Conservation (phyloP, 2,329 filamentous ascomycete species). For the Fusarium sp. region DNA sequence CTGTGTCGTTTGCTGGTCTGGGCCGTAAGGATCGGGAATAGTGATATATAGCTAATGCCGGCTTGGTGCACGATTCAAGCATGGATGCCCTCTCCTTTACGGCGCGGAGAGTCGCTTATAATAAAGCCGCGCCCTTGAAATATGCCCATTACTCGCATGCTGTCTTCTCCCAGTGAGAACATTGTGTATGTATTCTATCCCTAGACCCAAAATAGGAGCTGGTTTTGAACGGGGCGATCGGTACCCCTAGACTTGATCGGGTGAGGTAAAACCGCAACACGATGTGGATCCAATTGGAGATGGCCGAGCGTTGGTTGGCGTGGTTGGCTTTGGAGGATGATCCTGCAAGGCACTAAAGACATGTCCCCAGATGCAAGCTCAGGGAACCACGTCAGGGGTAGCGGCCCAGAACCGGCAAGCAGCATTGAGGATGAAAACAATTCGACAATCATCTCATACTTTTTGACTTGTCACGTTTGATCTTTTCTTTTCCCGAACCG, state of each 20-base stretch:
- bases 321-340: slow-evolving; percentile 44
- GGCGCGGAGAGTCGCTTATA: not conserved
- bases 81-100: not conserved
- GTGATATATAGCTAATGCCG: not conserved
- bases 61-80: not conserved
- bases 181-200: not conserved
- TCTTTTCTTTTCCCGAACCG: slow-evolving; percentile 25
- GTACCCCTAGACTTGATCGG: slow-evolving; percentile 40
- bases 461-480: slow-evolving; percentile 14
- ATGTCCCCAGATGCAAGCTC: slow-evolving; percentile 24
- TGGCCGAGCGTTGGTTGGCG: slow-evolving; percentile 34
- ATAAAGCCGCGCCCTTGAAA: not conserved
- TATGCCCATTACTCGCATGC: not conserved
- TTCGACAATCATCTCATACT: not conserved
- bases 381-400: slow-evolving; percentile 45
- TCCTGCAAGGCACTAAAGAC: slow-evolving; percentile 40
- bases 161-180: not conserved
- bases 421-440: slow-evolving; percentile 19
- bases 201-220: slow-evolving; percentile 17
- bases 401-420: slow-evolving; percentile 24
- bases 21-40: not conserved
- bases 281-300: slow-evolving; percentile 38
- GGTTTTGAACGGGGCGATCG: slow-evolving; percentile 35
- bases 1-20: not conserved
- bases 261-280: slow-evolving; percentile 42